phyloP scores from a whole-genome alignment of 257 asterid species.

The Haberlea rhodopensis region DNA sequence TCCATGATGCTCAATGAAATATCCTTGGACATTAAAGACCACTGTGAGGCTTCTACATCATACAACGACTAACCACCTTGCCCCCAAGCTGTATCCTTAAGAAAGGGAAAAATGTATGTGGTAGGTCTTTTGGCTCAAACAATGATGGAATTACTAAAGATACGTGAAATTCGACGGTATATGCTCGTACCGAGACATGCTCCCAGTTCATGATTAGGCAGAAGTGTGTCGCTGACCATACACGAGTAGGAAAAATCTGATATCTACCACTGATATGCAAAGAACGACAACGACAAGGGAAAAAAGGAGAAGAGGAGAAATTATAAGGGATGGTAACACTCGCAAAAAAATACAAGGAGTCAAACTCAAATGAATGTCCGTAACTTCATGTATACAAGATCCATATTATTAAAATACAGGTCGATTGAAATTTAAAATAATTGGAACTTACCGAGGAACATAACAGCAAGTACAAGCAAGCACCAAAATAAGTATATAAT shows the following conservation, averaged over 20 bases:
- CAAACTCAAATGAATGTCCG: too few species aligned
- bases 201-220: not conserved
- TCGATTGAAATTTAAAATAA: too few species aligned
- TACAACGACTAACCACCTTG: not conserved
- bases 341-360: too few species aligned
- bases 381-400: too few species aligned
- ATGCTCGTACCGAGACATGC: not conserved
- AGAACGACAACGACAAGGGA: not conserved
- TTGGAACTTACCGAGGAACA: too few species aligned
- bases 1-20: not conserved
- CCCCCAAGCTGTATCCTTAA: not conserved
- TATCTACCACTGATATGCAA: not conserved
- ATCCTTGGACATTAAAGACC: not conserved
- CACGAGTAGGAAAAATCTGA: not conserved
- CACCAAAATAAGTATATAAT: not conserved
- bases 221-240: not conserved
- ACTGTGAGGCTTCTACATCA: not conserved
- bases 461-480: not conserved
- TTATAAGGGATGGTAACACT: too few species aligned
- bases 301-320: too few species aligned
- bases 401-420: too few species aligned
- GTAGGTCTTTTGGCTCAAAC: not conserved
- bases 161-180: too few species aligned
- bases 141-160: too few species aligned
- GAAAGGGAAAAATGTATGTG: not conserved